phyloP scores from a whole-genome alignment of 192 early-diverging fungal species.

The Cladochytrium replicatum region DNA sequence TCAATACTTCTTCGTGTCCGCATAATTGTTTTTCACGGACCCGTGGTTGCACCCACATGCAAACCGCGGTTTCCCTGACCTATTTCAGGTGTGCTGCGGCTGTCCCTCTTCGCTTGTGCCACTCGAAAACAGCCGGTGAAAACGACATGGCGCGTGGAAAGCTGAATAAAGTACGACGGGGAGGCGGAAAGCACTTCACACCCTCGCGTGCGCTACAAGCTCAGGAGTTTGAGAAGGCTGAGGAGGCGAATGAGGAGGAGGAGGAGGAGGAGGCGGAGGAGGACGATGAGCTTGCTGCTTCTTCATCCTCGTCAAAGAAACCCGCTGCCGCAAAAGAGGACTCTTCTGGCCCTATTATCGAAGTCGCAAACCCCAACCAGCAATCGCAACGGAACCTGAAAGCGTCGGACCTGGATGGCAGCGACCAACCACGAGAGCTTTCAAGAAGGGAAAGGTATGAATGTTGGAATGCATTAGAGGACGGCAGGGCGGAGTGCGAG shows the following conservation, averaged over 20 bases:
- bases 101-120: no score
- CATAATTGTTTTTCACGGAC: no score
- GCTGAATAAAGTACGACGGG: no score
- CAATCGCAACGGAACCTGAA: constrained; percentile 18
- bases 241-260: constrained; percentile 10
- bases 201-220: constrained; percentile 16
- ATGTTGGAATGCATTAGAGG: not conserved
- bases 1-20: no score
- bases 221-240: constrained; percentile 9
- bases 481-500: not conserved
- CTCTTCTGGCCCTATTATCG: constrained; percentile 4
- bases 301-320: not conserved
- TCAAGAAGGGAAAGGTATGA: not conserved
- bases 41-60: no score
- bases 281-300: constrained; percentile 4
- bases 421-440: constrained; percentile 20
- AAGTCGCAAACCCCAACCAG: constrained; percentile 30
- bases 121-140: no score
- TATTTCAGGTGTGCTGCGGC: no score
- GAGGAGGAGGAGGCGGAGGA: constrained; percentile 8
- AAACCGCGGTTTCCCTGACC: no score
- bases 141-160: no score
- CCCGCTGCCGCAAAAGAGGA: not conserved
- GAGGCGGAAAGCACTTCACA: constrained; percentile 14
- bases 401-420: constrained; percentile 18